These are phyloP conservation scores for Nicotiana obtusifolia DNA, from an alignment of 257 asterid genomes.

Conservation along the genomic window DNA sequence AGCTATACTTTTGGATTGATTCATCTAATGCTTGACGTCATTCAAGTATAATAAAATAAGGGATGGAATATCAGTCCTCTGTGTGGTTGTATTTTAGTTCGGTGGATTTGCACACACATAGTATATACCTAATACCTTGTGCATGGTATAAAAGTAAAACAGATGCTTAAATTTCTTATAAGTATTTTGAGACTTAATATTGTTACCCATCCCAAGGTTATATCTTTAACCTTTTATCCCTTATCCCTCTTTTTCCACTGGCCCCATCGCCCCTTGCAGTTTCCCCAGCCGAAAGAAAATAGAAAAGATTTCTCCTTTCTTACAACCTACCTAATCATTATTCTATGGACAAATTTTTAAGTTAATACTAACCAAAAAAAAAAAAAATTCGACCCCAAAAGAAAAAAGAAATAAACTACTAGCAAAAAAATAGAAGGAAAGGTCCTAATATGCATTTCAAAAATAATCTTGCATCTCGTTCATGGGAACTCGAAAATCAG, in stretches of 20 bases:
- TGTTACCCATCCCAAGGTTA: neutral
- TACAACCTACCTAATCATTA: too few species aligned
- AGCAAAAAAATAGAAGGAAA: too few species aligned
- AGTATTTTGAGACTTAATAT: neutral
- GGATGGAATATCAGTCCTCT: neutral
- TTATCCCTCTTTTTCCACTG: neutral
- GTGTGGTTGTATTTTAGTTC: neutral
- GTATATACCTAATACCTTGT: neutral
- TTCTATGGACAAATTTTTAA: too few species aligned
- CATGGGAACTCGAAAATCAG: neutral
- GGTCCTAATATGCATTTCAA: too few species aligned
- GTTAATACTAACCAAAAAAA: too few species aligned
- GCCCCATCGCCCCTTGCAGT: neutral
- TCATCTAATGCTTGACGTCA: neutral
- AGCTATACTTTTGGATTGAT: neutral
- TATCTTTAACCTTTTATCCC: neutral
- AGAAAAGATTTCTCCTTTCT: neutral
- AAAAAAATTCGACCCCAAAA: too few species aligned
- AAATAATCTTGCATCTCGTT: too few species aligned
- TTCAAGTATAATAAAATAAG: neutral
- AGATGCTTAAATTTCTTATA: neutral
- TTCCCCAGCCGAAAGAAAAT: neutral
- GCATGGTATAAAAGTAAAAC: neutral
- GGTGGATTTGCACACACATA: neutral
- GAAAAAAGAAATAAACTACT: too few species aligned